Conservation (phyloP, 129 eudicot species). For the Scalesia atractyloides region DNA sequence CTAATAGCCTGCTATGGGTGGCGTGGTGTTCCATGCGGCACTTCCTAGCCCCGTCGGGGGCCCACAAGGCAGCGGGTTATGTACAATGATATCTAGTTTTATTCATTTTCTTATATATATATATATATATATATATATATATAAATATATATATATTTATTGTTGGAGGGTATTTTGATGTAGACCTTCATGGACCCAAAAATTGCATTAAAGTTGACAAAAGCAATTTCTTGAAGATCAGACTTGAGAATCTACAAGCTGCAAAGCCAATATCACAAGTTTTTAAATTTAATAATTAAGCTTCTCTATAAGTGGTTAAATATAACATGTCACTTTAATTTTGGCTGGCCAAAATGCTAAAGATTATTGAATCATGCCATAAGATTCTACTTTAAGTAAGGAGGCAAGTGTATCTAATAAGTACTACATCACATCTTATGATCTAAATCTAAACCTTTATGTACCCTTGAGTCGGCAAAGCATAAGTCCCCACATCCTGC, state of each 20-base stretch:
- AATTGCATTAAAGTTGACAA: constrained; percentile 36
- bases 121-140: too few species aligned
- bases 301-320: constrained; percentile 20
- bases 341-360: constrained; percentile 38
- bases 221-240: constrained; percentile 51
- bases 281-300: constrained; percentile 20
- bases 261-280: constrained; percentile 31
- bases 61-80: too few species aligned
- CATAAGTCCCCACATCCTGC: neutral
- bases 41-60: too few species aligned
- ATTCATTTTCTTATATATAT: too few species aligned
- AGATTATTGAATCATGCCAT: constrained; percentile 24
- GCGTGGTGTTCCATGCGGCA: too few species aligned
- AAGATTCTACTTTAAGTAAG: constrained; percentile 43
- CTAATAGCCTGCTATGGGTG: too few species aligned
- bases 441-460: constrained; percentile 27
- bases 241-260: constrained; percentile 49
- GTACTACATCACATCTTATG: constrained; percentile 45
- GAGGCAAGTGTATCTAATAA: constrained; percentile 44
- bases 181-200: constrained; percentile 30
- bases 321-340: constrained; percentile 22
- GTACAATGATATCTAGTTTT: too few species aligned
- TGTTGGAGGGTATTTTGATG: constrained; percentile 30
- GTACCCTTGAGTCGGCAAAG: constrained; percentile 19
- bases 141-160: constrained; percentile 2